phyloP scores from a whole-genome alignment of 169 alveolate species.

The Eimeria tenella region DNA sequence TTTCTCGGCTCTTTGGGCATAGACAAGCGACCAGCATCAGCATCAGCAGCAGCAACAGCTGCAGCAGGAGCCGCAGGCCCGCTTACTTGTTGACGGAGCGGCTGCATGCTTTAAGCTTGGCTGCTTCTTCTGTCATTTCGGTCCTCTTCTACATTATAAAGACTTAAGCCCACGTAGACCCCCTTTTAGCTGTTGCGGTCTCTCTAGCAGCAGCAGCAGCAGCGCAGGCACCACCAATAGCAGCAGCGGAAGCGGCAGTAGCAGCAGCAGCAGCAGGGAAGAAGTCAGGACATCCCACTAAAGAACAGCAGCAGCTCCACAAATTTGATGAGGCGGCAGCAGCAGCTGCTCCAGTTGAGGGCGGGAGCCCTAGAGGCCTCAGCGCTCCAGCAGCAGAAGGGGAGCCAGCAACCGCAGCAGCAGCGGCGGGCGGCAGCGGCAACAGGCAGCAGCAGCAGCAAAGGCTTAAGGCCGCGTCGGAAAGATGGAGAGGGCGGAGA shows the following conservation, averaged over 20 bases:
- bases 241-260: not conserved
- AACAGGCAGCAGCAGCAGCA: not conserved
- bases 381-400: no score
- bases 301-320: not conserved
- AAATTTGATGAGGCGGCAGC: constrained; percentile 2
- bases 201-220: not conserved
- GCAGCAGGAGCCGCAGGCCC: no score
- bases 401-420: not conserved
- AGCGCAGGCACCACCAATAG: not conserved
- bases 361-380: not conserved
- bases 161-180: not conserved
- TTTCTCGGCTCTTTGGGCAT: no score
- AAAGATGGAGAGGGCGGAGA: not conserved
- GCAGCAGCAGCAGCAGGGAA: not conserved
- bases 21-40: no score
- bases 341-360: constrained; percentile 1
- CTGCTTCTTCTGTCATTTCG: no score
- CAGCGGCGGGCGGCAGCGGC: not conserved
- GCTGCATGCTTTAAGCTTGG: no score
- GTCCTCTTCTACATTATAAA: no score
- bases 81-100: no score
- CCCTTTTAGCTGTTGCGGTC: not conserved
- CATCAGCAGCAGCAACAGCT: no score
- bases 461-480: not conserved
- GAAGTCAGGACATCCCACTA: not conserved